phyloP scores from a whole-genome alignment of 2,329 filamentous ascomycete species.

The Diatrype stigma region DNA sequence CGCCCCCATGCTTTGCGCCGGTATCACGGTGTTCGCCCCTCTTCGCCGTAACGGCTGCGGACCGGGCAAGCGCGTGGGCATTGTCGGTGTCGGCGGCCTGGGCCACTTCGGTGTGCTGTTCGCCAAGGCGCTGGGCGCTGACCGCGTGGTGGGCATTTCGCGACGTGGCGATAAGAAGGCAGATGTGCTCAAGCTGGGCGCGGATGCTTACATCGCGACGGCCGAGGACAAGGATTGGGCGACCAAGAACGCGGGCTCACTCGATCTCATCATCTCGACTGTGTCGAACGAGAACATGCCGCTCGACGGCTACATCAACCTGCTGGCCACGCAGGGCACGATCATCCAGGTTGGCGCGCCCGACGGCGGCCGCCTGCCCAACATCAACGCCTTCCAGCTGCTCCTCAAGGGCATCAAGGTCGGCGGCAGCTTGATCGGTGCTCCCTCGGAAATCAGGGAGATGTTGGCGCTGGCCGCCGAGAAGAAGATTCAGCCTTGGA shows the following conservation, averaged over 20 bases:
- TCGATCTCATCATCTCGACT: conserved; percentile 59
- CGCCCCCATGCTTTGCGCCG: conserved; percentile 67
- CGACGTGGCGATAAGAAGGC: conserved; percentile 47
- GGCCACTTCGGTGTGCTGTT: conserved; percentile 67
- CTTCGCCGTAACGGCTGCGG: conserved; percentile 60
- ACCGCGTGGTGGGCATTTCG: conserved; percentile 57
- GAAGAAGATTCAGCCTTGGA: conserved; percentile 54
- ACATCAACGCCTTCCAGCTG: conserved; percentile 52
- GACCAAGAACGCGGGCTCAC: conserved; percentile 41
- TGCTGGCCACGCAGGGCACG: conserved; percentile 56
- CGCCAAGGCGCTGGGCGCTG: conserved; percentile 62
- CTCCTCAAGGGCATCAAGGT: conserved; percentile 52
- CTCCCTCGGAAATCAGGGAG: conserved; percentile 54
- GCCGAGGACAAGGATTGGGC: conserved; percentile 52
- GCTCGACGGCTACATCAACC: conserved; percentile 54
- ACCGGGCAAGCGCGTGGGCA: conserved; percentile 63
- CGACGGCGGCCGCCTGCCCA: conserved; percentile 45
- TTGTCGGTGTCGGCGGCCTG: conserved; percentile 64
- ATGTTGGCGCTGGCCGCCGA: conserved; percentile 59
- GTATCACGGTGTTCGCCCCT: conserved; percentile 63
- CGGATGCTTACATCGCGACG: conserved; percentile 43
- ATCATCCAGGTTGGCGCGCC: conserved; percentile 66
- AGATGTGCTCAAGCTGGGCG: conserved; percentile 55
- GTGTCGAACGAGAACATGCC: conserved; percentile 55
- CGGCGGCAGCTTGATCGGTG: conserved; percentile 44